Evolutionary conservation across 2,329 filamentous ascomycete genomes (phyloP).

Genomic region (Epichloe uncinata): DNA sequence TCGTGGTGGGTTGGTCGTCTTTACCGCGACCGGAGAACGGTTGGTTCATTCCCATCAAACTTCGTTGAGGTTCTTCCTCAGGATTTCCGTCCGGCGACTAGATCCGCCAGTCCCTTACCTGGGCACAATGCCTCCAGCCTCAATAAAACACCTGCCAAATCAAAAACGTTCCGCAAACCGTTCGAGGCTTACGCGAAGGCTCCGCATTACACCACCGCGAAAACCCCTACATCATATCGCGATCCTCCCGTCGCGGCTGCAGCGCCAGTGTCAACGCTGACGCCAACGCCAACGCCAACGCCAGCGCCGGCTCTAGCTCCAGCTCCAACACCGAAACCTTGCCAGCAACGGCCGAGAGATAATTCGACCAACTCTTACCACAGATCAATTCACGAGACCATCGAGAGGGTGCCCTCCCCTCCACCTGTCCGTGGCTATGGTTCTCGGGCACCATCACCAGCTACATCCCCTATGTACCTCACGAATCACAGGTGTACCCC

Average conservation of each 20-base stretch:
- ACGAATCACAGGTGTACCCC: constrained; percentile 13
- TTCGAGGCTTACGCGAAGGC: constrained; percentile 56
- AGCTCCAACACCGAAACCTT: constrained; percentile 8
- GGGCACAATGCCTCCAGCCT: constrained; percentile 40
- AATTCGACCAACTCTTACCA: constrained; percentile 17
- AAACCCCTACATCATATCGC: constrained; percentile 44
- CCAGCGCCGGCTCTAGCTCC: constrained; percentile 6
- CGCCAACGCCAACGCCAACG: constrained; percentile 10
- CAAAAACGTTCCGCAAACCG: constrained; percentile 50
- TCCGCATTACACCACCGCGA: constrained; percentile 51
- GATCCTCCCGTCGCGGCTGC: constrained; percentile 23
- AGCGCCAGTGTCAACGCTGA: background rate
- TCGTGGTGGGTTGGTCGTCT: constrained; percentile 97
- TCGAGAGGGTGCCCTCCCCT: constrained; percentile 10
- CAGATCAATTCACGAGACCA: constrained; percentile 10
- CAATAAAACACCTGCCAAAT: constrained; percentile 42
- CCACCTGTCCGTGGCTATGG: constrained; percentile 16
- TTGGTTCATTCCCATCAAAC: constrained; percentile 92
- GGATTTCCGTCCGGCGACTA: constrained; percentile 62
- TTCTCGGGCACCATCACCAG: constrained; percentile 19
- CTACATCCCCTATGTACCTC: constrained; percentile 10
- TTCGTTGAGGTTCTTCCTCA: constrained; percentile 86
- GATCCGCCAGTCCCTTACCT: constrained; percentile 48
- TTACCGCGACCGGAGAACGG: constrained; percentile 76
- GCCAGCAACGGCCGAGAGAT: constrained; percentile 8